Base-by-base conservation (phyloP, 352 stramenopile genomes). In the Pseudoperonospora humuli region DNA sequence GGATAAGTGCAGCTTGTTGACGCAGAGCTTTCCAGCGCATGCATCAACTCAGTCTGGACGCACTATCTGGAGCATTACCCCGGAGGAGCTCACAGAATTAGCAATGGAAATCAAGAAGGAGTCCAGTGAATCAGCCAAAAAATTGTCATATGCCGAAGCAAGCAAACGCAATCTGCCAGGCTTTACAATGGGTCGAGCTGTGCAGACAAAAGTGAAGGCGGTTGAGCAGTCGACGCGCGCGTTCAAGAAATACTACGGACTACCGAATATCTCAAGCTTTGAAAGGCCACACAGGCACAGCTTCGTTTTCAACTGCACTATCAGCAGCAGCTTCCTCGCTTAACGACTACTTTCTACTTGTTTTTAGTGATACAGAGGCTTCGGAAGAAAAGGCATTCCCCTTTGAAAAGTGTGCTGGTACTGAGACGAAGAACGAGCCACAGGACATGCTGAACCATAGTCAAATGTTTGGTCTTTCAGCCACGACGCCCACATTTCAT, bases 401-500 rank as follows among this genome's bases (percentile, higher is more conserved):
- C 3, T 17, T 39, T 14, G 11, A 25, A 18, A 11, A 35, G 19
- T 13, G 10, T 36, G 14, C 17, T 34, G 20, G 23, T 10, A 28
- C 28, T 38, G 21, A 31, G 11, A 34, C 17, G 26, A 23, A 53
- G 6, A 35, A 36, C n/a, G 31, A 50, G 45, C 19, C 9, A 15
- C 36, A 29, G 3, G 7, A 39, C 9, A 9, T 18, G 19, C 34
- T 50, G 13, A 32, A 60, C 10, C 61, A 50, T 20, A 47, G 40
- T 31, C 61, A 61, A 40, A 50, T 43, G 15, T 62, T 63, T 29
- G 45, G 54, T 3, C 46, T 79, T 32, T 79, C 65, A 32, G 59
- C 65, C 1, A 29, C 56, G 10, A 74, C 64, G 3, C 62, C 68
- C 11, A 70, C 44, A 34, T 79, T 79, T 49, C 57, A 55, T 35